phyloP scores from a whole-genome alignment of 352 stramenopile genomes.

The Achlya hypogyna region DNA sequence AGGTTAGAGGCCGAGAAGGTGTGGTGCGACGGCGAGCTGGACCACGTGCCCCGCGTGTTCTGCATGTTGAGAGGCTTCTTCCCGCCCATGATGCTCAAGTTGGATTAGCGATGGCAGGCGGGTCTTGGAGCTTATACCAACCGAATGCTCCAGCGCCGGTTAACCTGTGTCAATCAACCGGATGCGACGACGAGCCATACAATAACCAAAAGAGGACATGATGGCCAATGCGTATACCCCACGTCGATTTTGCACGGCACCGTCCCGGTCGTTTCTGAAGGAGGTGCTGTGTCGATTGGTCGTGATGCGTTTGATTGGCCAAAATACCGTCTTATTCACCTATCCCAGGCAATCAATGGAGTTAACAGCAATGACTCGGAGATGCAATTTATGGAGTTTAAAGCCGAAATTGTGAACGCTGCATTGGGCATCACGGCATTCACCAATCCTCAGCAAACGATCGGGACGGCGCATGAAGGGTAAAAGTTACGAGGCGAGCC shows the following conservation, averaged over 20 bases:
- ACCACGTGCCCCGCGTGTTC: slow-evolving; percentile 17
- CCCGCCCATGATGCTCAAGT: slow-evolving; percentile 6
- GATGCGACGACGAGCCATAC: not conserved
- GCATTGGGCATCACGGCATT: too few species aligned
- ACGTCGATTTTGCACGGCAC: not conserved
- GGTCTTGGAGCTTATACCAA: not conserved
- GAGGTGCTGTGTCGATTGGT: not conserved
- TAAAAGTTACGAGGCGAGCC: too few species aligned
- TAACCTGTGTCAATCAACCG: not conserved
- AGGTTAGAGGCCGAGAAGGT: not conserved
- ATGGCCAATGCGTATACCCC: slow-evolving; percentile 1
- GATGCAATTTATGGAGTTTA: too few species aligned
- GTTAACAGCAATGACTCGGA: too few species aligned
- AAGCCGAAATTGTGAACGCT: too few species aligned
- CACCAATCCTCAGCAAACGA: too few species aligned
- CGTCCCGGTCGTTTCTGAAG: not conserved
- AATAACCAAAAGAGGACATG: not conserved
- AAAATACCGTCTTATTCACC: too few species aligned
- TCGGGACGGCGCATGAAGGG: too few species aligned
- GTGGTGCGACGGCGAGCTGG: slow-evolving; percentile 11
- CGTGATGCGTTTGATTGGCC: not conserved
- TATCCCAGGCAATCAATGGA: too few species aligned
- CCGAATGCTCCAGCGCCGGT: not conserved
- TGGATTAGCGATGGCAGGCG: not conserved
- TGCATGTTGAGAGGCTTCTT: slow-evolving; percentile 21